Conservation (phyloP, 139 green algal species). For the Volvox reticuliferus region DNA sequence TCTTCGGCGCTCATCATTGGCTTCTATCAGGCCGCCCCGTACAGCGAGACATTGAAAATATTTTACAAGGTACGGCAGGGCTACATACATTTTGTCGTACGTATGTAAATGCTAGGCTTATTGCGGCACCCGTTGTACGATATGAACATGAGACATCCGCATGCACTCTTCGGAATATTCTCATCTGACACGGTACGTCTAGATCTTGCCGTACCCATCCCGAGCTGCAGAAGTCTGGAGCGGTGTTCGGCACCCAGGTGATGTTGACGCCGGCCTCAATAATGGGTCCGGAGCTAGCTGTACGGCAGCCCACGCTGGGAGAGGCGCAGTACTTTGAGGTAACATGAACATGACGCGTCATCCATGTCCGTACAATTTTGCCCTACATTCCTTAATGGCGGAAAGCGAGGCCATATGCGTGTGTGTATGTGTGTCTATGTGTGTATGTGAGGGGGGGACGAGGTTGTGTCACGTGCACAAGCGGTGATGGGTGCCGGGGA, state of each 20-base stretch:
- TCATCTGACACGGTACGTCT: no score
- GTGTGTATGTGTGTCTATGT: background rate
- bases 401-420: no score
- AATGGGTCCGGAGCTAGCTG: conserved; percentile 40
- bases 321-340: conserved; percentile 47
- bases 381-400: no score
- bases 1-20: conserved; percentile 24
- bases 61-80: conserved; percentile 25
- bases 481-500: background rate
- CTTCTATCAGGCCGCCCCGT: conserved; percentile 41
- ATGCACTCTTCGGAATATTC: no score
- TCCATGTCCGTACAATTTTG: no score
- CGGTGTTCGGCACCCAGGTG: conserved; percentile 34
- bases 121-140: no score
- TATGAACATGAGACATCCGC: no score
- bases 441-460: no score
- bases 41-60: conserved; percentile 32
- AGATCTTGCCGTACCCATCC: background rate
- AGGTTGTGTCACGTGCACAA: background rate
- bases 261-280: conserved; percentile 21
- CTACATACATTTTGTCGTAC: no score
- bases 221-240: background rate
- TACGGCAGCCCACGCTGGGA: conserved; percentile 16
- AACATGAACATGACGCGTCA: no score
- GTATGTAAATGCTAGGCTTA: no score